phyloP scores from a whole-genome alignment of 495 filamentous ascomycete species.

The Podospora pseudopauciseta region DNA sequence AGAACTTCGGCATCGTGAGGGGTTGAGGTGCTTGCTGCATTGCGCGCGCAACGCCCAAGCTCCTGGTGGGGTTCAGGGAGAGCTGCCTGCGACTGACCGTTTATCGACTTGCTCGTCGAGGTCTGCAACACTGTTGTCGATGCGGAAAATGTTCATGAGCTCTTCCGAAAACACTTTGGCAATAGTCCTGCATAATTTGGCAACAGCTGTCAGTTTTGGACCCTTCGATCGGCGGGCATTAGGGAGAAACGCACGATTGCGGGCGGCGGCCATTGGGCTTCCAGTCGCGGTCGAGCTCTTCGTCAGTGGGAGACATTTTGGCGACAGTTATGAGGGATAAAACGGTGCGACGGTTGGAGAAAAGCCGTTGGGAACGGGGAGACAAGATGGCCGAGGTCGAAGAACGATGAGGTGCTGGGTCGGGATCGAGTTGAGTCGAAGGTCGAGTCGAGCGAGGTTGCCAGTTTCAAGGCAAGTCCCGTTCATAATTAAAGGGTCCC shows the following conservation, averaged over 20 bases:
- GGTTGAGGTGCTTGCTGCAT: background rate
- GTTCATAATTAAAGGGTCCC: constrained; percentile 21
- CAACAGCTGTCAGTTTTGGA: constrained; percentile 18
- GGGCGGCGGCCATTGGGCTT: constrained; percentile 70
- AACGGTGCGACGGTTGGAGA: background rate
- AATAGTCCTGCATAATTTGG: constrained; percentile 60
- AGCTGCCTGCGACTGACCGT: constrained; percentile 58
- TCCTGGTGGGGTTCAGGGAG: constrained; percentile 10
- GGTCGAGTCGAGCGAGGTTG: constrained; percentile 5
- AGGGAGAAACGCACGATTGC: constrained; percentile 65
- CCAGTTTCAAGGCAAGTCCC: constrained; percentile 10
- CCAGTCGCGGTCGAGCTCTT: constrained; percentile 68
- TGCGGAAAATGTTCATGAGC: constrained; percentile 82
- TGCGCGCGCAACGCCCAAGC: background rate
- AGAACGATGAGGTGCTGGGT: background rate
- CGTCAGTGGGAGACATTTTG: constrained; percentile 50
- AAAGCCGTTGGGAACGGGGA: background rate
- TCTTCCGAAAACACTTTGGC: constrained; percentile 82
- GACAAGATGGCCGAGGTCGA: background rate
- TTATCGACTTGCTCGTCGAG: constrained; percentile 75
- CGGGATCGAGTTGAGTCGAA: background rate
- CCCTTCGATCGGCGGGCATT: background rate
- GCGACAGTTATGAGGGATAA: constrained; percentile 8
- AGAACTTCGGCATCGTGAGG: constrained; percentile 1
- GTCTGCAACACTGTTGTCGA: constrained; percentile 74